phyloP scores from a whole-genome alignment of 768 basidiomycete genomes.

The Austroboletus eburneus region DNA sequence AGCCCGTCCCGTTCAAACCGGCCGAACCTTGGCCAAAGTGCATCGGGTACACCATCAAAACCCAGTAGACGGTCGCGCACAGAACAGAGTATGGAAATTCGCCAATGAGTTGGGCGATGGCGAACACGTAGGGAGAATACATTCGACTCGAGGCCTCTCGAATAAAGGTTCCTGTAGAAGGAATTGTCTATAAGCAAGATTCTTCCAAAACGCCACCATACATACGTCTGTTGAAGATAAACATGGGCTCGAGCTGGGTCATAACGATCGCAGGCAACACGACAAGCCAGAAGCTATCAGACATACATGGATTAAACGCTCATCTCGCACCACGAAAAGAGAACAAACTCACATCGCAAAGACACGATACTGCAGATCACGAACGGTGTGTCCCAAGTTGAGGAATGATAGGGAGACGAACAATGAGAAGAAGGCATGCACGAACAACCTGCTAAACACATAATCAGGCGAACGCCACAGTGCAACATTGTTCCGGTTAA shows the following conservation, averaged over 20 bases:
- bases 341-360: conserved; percentile 61
- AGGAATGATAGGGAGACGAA: conserved; percentile 79
- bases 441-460: conserved; percentile 77
- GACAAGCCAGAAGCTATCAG: conserved; percentile 56
- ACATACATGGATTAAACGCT: not conserved
- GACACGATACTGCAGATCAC: conserved; percentile 74
- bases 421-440: conserved; percentile 65
- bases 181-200: not conserved
- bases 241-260: conserved; percentile 68
- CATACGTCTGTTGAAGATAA: conserved; percentile 63
- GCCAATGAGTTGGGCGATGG: conserved; percentile 73
- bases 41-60: conserved; percentile 67
- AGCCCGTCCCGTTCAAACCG: conserved; percentile 61
- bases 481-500: conserved; percentile 60
- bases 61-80: conserved; percentile 74
- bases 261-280: conserved; percentile 74
- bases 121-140: conserved; percentile 83
- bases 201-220: conserved; percentile 23
- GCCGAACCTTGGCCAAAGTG: conserved; percentile 61
- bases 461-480: conserved; percentile 86
- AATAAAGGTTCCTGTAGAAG: conserved; percentile 35
- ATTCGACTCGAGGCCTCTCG: conserved; percentile 77
- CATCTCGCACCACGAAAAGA: not conserved
- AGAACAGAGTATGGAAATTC: conserved; percentile 75
- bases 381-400: conserved; percentile 56